phyloP scores from a whole-genome alignment of 2,329 filamentous ascomycete genomes.

The Aspergillus caelatus region DNA sequence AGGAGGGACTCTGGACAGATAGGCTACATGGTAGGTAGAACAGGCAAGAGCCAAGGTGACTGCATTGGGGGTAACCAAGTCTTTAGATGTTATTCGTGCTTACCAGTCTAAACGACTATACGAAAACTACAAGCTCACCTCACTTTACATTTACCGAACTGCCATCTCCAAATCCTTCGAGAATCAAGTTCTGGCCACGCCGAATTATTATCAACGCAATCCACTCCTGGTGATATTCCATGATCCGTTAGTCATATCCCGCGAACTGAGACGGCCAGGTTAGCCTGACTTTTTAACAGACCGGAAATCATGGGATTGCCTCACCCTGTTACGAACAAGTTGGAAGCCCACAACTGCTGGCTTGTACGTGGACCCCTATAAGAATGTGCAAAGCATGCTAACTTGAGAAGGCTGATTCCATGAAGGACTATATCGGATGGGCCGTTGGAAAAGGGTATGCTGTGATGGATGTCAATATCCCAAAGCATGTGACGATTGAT shows the following conservation, averaged over 20 bases:
- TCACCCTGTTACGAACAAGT: conserved; percentile 68
- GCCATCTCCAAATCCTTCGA: conserved; percentile 75
- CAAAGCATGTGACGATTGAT: conserved; percentile 70
- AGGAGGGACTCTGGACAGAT: conserved; percentile 41
- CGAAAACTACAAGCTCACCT: conserved; percentile 74
- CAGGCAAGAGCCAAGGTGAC: neutral
- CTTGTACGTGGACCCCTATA: conserved; percentile 63
- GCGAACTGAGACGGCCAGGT: neutral
- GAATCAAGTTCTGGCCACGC: conserved; percentile 80
- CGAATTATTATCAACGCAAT: conserved; percentile 65
- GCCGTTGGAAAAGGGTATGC: conserved; percentile 75
- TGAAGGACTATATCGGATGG: conserved; percentile 83
- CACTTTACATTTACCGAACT: conserved; percentile 76
- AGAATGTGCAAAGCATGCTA: conserved; percentile 25
- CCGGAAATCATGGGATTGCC: conserved; percentile 70
- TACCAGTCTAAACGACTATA: conserved; percentile 74
- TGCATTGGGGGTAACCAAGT: neutral
- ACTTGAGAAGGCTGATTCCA: conserved; percentile 70
- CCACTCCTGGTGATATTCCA: conserved; percentile 86
- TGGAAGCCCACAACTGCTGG: conserved; percentile 85
- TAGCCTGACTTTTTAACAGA: conserved; percentile 44
- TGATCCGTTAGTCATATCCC: conserved; percentile 68
- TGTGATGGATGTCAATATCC: conserved; percentile 90
- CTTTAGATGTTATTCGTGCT: conserved; percentile 71
- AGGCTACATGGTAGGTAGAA: conserved; percentile 62